Evolutionary conservation across 805 yeast species (phyloP), one percentile per base, ranked within the genome.

Genomic region (Hanseniaspora mollemarum): DNA sequence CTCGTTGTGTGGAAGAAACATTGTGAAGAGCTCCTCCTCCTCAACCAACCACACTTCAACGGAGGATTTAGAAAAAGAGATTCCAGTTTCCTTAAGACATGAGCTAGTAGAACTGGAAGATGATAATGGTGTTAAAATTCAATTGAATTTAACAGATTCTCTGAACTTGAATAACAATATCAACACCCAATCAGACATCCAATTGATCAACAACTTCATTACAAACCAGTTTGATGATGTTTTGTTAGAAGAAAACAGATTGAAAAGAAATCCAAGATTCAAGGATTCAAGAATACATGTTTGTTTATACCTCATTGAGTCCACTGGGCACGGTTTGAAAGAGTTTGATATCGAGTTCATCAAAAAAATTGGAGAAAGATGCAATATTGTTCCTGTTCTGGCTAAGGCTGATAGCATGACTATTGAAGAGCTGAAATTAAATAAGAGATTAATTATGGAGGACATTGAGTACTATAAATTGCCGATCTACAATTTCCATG

Each of bases 381-480:
- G 82, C 53, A 87, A 87, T 62, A 76, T 87, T 62, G 78, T 87
- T 53, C 96, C 96, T 15, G 77, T 87, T 49, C 78, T 87, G 58
- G 78, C 88, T 60, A 87, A 87, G 67, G 76, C 92, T 19, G 96
- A 87, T 66, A 80, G 94, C 18, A 71, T 87, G 59, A 83, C 94
- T 10, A 80, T 76, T 56, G 83, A 78, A 52, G 96, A 87, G 69
- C 68, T 87, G 55, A 73, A 73, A 57, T 65, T 78, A 55, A 87
- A 87, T 69, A 87, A 87, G 63, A 73, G 71, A 58, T 71, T 87
- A 60, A 80, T 84, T 49, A 71, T 72, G 64, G 87, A 83, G 65
- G 96, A 88, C 64, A 77, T 87, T 59, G 77, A 76, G 59, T 71
- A 74, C 62, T 74, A 80, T 65, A 71, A 76, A 45, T 74, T 87